Evolutionary conservation across 805 yeast genomes (phyloP), one percentile per base, ranked within the genome.

Genomic region (Wickerhamiella slavikovae): DNA sequence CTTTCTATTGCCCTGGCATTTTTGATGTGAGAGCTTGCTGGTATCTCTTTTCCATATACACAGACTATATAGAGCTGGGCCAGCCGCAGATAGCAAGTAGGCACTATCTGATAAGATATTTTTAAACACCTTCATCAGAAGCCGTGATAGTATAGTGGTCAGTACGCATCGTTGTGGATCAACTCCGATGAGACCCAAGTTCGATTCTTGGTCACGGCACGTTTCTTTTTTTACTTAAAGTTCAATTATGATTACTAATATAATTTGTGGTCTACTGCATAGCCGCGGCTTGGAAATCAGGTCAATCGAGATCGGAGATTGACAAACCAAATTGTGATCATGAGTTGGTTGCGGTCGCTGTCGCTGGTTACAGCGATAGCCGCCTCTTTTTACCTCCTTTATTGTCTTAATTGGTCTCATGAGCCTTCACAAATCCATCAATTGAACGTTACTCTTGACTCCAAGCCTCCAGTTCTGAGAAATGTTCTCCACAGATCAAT

Each of bases 161-260:
- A 66, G 71, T 66, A 66, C 72, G 64, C 64, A 54, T 64, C 71
- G 67, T 66, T 66, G 71, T 66, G 72, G 71, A 19, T 27, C 34
- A 31, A 17, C 21, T 16, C 71, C 66, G 71, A 63, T 55, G 64
- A 66, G 62, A 66, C 72, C 72, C 69, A 63, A 64, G 72, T 66
- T 66, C 73, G 71, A 66, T 66, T 66, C 72, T 66, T 62, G 72
- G 72, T 60, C 56, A 59, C 70, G 71, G 72, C 72, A 66, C 13
- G 35, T 35, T 41, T 48, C 54, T 56, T 48, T 41, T 26, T 17
- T 15, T 10, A 12, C 7, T 8, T 13, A 22, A 22, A 22, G 8
- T 22, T 12, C 21, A 10, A 18, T 10, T 18, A 18, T 18, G 6
- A 10, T 18, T 6, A 6, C 24, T 22, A 6, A 7, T 22, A 9